phyloP scores from a whole-genome alignment of 495 filamentous ascomycete species.

The Hypoxylon lienhwacheense region DNA sequence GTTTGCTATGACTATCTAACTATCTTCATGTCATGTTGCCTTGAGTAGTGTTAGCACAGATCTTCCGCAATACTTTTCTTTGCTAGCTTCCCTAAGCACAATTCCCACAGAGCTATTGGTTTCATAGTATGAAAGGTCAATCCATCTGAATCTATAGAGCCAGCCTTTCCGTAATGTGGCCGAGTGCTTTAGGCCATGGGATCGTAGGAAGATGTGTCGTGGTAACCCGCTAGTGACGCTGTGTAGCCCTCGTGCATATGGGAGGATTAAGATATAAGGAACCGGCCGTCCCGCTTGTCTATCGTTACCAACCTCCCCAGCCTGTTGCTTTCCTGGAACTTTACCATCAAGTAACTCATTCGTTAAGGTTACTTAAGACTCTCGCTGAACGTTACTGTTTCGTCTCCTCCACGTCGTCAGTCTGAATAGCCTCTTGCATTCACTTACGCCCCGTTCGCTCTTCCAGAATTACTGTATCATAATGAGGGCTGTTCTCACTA shows the following conservation, averaged over 20 bases:
- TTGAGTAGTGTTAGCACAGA: conserved; percentile 10
- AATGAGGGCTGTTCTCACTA: conserved; percentile 47
- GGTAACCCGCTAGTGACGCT: conserved; percentile 22
- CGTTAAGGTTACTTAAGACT: conserved; percentile 51
- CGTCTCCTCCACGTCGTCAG: background rate
- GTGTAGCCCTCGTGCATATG: conserved; percentile 25
- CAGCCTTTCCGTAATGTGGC: conserved; percentile 11
- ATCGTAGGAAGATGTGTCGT: conserved; percentile 24
- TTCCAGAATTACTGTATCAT: conserved; percentile 26
- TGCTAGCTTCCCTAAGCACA: conserved; percentile 7
- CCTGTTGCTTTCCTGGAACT: conserved; percentile 19
- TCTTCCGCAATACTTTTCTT: conserved; percentile 11
- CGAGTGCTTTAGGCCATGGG: conserved; percentile 10
- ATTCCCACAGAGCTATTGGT: conserved; percentile 2
- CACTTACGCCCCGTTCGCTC: conserved; percentile 29
- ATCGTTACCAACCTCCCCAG: conserved; percentile 35
- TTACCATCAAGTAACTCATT: conserved; percentile 46
- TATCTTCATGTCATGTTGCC: conserved; percentile 14
- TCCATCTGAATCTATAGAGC: conserved; percentile 14
- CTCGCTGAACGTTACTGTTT: conserved; percentile 27
- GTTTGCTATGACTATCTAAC: conserved; percentile 17
- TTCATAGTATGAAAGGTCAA: conserved; percentile 8
- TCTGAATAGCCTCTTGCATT: conserved; percentile 21
- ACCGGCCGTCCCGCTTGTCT: conserved; percentile 30
- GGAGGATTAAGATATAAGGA: conserved; percentile 42